Percentiles rank a stretch among this genome's conserved stretches.
These are phyloP conservation scores for Auxenochlorella pyrenoidosa DNA, from an alignment of 139 green algal species.

Conservation along the genomic window DNA sequence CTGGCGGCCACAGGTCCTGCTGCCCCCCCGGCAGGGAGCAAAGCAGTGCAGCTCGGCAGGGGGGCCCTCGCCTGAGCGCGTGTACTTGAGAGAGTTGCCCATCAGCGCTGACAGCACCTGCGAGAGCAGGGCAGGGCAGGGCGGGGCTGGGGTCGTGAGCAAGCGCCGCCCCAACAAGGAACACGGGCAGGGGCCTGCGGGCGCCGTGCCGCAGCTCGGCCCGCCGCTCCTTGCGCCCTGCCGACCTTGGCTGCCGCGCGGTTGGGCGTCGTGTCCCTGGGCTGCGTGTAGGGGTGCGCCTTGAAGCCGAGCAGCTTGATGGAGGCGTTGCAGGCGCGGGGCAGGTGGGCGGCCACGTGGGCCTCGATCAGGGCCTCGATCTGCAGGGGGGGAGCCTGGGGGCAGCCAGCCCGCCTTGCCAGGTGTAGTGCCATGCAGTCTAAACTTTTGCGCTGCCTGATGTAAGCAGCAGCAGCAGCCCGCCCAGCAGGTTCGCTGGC, in stretches of 20 bases:
- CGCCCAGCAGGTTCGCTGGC: too few species aligned
- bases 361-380: conserved; percentile 31
- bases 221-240: background rate
- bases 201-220: background rate
- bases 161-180: too few species aligned
- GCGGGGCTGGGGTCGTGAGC: background rate
- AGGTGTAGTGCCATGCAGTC: too few species aligned
- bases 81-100: conserved; percentile 19
- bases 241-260: conserved; percentile 51
- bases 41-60: too few species aligned
- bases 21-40: too few species aligned
- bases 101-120: conserved; percentile 14
- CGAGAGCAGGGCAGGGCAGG: background rate
- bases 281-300: conserved; percentile 51
- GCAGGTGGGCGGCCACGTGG: conserved; percentile 47
- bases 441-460: too few species aligned
- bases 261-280: conserved; percentile 49
- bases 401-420: background rate
- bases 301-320: conserved; percentile 61
- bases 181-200: too few species aligned
- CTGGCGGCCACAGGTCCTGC: too few species aligned
- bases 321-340: conserved; percentile 52
- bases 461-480: too few species aligned
- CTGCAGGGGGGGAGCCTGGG: background rate
- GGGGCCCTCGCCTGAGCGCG: background rate